These are phyloP conservation scores for Bifiguratus adelaidae DNA, from an alignment of 192 early-diverging fungal genomes.

Conservation along the genomic window DNA sequence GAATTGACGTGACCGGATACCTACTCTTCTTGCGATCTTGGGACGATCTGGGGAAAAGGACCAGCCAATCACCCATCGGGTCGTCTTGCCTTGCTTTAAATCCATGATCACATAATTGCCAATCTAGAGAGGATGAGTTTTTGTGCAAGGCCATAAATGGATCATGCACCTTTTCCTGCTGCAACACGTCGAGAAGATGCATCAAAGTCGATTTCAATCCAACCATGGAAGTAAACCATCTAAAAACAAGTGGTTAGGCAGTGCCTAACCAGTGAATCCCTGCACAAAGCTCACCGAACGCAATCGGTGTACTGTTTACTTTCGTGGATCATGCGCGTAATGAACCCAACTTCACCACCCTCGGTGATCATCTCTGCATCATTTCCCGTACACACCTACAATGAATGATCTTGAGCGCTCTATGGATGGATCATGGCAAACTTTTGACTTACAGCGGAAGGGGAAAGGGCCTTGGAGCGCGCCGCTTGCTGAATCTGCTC, in stretches of 20 bases:
- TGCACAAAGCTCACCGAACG: slow-evolving; percentile 19
- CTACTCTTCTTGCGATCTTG: too few species aligned
- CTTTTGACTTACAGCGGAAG: slow-evolving; percentile 28
- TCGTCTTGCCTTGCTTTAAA: slow-evolving; percentile 41
- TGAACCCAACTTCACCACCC: slow-evolving; percentile 74
- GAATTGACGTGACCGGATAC: too few species aligned
- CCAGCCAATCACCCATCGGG: slow-evolving; percentile 45
- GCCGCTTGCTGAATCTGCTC: slow-evolving; percentile 41
- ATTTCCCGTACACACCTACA: slow-evolving; percentile 44
- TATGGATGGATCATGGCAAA: neutral
- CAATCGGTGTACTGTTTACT: slow-evolving; percentile 27
- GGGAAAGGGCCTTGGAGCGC: slow-evolving; percentile 32
- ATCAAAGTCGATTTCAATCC: slow-evolving; percentile 48
- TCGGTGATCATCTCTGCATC: slow-evolving; percentile 63
- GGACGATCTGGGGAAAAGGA: slow-evolving; percentile 31
- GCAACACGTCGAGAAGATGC: slow-evolving; percentile 24
- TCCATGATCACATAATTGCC: slow-evolving; percentile 39
- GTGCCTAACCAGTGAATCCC: neutral
- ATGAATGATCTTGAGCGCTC: neutral
- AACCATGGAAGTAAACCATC: slow-evolving; percentile 78
- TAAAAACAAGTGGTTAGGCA: neutral
- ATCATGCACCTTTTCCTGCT: slow-evolving; percentile 21
- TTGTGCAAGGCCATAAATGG: neutral
- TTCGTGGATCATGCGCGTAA: slow-evolving; percentile 55
- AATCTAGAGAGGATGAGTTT: slow-evolving; percentile 16